Percentiles rank a stretch among this genome's conserved stretches.
Evolutionary conservation across 1,139 yeast species (phyloP).

Genomic region (Taphrina deformans): DNA sequence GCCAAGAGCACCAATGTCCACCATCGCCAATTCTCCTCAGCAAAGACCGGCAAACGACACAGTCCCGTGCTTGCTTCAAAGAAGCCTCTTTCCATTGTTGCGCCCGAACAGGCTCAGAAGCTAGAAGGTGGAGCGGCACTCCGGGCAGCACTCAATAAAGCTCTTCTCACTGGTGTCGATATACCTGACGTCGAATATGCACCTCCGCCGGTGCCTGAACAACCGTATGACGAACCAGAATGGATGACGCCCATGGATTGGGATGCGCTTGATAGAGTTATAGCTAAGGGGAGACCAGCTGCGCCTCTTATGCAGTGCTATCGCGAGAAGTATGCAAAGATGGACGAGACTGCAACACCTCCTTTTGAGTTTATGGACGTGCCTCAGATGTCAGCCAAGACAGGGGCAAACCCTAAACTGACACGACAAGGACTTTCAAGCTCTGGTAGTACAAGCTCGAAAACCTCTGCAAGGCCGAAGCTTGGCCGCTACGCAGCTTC

Average conservation of each 20-base stretch:
- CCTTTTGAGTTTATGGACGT: not conserved
- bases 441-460: not conserved
- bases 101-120: constrained; percentile 1
- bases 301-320: not conserved
- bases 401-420: not conserved
- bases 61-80: constrained; percentile 4
- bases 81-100: not conserved
- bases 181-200: constrained; percentile 29
- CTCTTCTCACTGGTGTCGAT: constrained; percentile 27
- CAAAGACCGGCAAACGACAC: constrained; percentile 32
- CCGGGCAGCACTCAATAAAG: constrained; percentile 23
- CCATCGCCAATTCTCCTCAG: constrained; percentile 28
- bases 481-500: constrained; percentile 24
- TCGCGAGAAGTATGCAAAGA: not conserved
- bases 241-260: constrained; percentile 29
- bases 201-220: constrained; percentile 29
- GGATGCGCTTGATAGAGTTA: constrained; percentile 7
- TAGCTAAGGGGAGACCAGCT: not conserved
- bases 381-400: not conserved
- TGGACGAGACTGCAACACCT: not conserved
- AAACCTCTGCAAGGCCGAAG: not conserved
- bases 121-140: constrained; percentile 17
- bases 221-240: constrained; percentile 25
- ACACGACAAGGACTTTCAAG: not conserved
- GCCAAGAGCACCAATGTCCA: constrained; percentile 29